phyloP scores from a whole-genome alignment of 192 early-diverging fungal species.

The Tieghemiomyces parasiticus region DNA sequence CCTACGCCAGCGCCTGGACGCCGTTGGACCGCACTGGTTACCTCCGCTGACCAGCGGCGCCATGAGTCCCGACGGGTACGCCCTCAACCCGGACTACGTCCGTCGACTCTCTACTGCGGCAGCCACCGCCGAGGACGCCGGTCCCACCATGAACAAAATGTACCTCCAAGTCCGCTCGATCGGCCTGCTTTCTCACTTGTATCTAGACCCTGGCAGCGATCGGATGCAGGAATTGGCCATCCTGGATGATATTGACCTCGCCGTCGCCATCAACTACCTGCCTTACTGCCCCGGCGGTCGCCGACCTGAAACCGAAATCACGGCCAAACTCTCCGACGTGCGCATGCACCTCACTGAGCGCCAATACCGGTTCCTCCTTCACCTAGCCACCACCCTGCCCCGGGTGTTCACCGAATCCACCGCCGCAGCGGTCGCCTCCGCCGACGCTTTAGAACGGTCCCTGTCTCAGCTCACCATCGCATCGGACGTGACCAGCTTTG shows the following conservation, averaged over 20 bases:
- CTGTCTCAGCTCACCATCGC: background rate
- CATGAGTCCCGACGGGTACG: conserved; percentile 9
- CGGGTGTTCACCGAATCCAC: background rate
- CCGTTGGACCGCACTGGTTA: conserved; percentile 6
- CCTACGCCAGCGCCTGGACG: background rate
- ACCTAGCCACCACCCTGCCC: conserved; percentile 15
- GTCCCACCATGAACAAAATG: conserved; percentile 16
- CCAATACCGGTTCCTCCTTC: conserved; percentile 72
- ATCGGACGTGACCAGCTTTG: background rate
- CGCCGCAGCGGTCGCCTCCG: background rate
- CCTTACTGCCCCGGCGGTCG: conserved; percentile 32
- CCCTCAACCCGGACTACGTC: background rate
- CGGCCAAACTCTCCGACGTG: conserved; percentile 54
- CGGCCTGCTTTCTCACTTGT: conserved; percentile 19
- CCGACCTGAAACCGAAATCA: conserved; percentile 44
- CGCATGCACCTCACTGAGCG: conserved; percentile 60
- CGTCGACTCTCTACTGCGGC: background rate
- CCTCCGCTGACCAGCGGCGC: background rate
- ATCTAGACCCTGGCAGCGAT: background rate
- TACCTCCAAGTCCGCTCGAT: conserved; percentile 19
- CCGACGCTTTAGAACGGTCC: background rate
- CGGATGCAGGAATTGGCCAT: conserved; percentile 41
- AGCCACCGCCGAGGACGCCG: background rate
- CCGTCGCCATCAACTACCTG: conserved; percentile 44
- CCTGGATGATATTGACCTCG: conserved; percentile 71